Conservation (phyloP, 2,329 filamentous ascomycete genomes). For the Diaporthe australafricana region DNA sequence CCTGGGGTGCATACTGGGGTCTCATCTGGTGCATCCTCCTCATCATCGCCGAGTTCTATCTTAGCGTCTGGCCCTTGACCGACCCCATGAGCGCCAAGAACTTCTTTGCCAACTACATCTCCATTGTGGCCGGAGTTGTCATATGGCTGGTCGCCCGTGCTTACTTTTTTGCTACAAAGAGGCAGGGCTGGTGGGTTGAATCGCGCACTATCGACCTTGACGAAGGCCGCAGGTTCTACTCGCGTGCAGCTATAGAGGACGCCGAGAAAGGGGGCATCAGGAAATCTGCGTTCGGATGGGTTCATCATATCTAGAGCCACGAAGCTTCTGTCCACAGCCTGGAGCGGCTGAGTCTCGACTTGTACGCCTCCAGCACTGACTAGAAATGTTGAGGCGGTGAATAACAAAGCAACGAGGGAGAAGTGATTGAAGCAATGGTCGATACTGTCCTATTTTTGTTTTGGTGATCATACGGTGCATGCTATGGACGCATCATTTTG, state of each 20-base stretch:
- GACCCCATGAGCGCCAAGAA: constrained; percentile 47
- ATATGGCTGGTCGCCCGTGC: constrained; percentile 54
- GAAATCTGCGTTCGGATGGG: constrained; percentile 39
- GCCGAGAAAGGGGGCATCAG: constrained; percentile 19
- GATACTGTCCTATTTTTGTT: no score
- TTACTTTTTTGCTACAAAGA: constrained; percentile 50
- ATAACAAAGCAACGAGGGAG: neutral
- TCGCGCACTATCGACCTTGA: constrained; percentile 50
- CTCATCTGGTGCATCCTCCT: constrained; percentile 56
- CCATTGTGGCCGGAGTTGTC: constrained; percentile 54
- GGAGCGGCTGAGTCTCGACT: neutral
- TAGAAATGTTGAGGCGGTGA: neutral
- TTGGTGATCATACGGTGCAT: neutral
- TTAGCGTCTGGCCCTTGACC: constrained; percentile 56
- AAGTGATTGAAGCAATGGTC: no score
- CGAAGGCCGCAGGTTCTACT: constrained; percentile 40
- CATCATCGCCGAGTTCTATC: constrained; percentile 60
- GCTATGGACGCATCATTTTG: neutral
- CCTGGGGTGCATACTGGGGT: constrained; percentile 56
- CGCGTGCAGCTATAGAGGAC: constrained; percentile 25
- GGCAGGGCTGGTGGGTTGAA: constrained; percentile 45
- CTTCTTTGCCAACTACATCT: constrained; percentile 61
- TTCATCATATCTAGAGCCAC: constrained; percentile 7
- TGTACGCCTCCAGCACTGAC: neutral
- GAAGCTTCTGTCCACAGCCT: neutral